Conservation (phyloP, 306 rosid genomes). For the Arachis hypogaea region DNA sequence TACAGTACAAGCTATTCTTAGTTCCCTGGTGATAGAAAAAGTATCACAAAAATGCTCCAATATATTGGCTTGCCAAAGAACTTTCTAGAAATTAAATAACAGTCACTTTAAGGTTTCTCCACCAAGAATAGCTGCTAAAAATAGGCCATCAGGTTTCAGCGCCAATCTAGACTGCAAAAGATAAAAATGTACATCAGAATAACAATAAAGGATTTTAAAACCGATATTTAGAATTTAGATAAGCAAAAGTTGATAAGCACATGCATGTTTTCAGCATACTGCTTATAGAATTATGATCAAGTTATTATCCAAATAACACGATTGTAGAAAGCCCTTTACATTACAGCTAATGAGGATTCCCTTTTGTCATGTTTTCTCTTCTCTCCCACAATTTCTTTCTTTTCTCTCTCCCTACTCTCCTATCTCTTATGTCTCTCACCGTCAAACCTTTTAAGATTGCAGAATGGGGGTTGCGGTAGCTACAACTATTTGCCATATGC, state of each 20-base stretch:
- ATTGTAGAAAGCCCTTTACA: background rate
- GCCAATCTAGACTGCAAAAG: conserved; percentile 87
- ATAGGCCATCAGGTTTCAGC: conserved; percentile 93
- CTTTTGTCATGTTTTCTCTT: background rate
- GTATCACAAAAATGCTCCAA: conserved; percentile 37
- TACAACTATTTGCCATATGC: too few relatives aligned
- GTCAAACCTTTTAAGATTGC: background rate
- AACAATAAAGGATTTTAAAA: background rate
- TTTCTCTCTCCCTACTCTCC: background rate
- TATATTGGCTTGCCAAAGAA: conserved; percentile 26
- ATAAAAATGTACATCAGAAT: conserved; percentile 40
- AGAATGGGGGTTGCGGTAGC: background rate
- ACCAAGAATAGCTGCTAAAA: conserved; percentile 88
- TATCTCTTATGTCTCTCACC: too few relatives aligned
- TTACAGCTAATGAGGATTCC: background rate
- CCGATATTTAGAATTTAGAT: background rate
- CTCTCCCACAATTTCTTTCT: background rate
- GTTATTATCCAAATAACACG: conserved; percentile 15
- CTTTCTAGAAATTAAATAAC: conserved; percentile 27
- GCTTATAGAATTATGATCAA: conserved; percentile 1
- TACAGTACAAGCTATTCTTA: conserved; percentile 94
- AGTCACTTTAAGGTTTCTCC: conserved; percentile 88
- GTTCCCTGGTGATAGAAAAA: conserved; percentile 66
- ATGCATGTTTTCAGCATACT: background rate
- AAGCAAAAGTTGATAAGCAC: background rate